Base-by-base conservation (phyloP, 2,329 filamentous ascomycete species). In the Cercospora beticola region DNA sequence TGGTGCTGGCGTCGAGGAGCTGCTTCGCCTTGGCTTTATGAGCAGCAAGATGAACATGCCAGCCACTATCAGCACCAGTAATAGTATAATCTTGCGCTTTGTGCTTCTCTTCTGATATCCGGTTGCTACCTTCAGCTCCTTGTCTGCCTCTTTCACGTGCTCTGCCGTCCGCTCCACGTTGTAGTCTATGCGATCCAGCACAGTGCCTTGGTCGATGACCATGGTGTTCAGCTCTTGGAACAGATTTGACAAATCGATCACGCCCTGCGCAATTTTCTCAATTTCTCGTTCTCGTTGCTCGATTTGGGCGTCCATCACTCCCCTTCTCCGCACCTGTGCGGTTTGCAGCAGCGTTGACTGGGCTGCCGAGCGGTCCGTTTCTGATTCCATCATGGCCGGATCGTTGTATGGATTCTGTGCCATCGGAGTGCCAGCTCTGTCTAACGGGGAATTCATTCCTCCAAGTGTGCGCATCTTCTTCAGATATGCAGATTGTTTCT, bases 191-290 rank as follows among this genome's bases (percentile, higher is more conserved):
- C 83, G 81, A 68, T 85, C 83, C 10, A 85, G 77, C 77, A 85
- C 81, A 65, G 80, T 84, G 30, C 83, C 83, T 71, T 85, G 83
- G 70, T 85, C 83, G 56, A 85, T 85, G 68, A 85, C 93, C 94
- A 99, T 98, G 59, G 86, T 90, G 81, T 99, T 95, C 31, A 99
- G 84, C 76, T 99, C 95, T 70, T 96, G 92, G 83, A 99, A 99
- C 62, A 99, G 92, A 79, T 97, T 95, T 4, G 94, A 92, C 7
- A 99, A 84, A 78, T 98, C 94, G 76, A 99, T 98, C 80, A 99
- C 98, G 67, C 95, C 94, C 78, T 97, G 94, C 2, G 95, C 95
- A 71, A 99, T 99, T 75, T 97, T 94, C 77, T 97, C 96, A 76
- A 99, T 99, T 80, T 98, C 95, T 49, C 92, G 90, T 81, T 99